A percentile compares a stretch with the other conserved stretches of the same genome.
Conservation (phyloP, 2,329 filamentous ascomycete genomes). For the Fusarium sp. region DNA sequence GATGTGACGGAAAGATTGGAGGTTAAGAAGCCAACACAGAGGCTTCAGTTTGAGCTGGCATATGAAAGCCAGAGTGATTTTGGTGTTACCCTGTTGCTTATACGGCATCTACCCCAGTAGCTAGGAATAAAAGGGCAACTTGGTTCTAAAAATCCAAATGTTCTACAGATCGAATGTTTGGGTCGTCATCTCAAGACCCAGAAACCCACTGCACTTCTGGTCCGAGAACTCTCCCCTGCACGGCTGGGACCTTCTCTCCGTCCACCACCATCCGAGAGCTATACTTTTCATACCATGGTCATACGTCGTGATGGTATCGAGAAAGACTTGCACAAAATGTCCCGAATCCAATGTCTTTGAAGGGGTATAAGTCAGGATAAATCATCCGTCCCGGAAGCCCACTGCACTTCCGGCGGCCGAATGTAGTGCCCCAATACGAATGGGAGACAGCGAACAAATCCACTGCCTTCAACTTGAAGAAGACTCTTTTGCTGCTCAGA, state of each 20-base stretch:
- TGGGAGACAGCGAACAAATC: background rate
- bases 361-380: background rate
- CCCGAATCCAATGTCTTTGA: background rate
- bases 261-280: constrained; percentile 27
- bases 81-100: too few relatives aligned
- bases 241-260: constrained; percentile 28
- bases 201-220: constrained; percentile 44
- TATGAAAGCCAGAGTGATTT: too few relatives aligned
- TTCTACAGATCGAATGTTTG: constrained; percentile 9
- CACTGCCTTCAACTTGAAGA: background rate
- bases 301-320: constrained; percentile 17
- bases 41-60: too few relatives aligned
- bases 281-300: constrained; percentile 9
- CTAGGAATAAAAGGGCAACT: background rate
- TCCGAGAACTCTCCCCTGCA: background rate
- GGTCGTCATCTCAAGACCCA: constrained; percentile 18
- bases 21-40: too few relatives aligned
- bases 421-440: background rate
- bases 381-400: constrained; percentile 30
- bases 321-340: constrained; percentile 7
- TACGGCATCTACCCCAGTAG: too few relatives aligned
- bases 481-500: constrained; percentile 4
- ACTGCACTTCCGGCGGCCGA: constrained; percentile 41
- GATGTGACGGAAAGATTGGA: background rate
- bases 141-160: background rate